These are phyloP conservation scores for Exophiala bonariae DNA, from an alignment of 2,329 filamentous ascomycete genomes.

Conservation along the genomic window DNA sequence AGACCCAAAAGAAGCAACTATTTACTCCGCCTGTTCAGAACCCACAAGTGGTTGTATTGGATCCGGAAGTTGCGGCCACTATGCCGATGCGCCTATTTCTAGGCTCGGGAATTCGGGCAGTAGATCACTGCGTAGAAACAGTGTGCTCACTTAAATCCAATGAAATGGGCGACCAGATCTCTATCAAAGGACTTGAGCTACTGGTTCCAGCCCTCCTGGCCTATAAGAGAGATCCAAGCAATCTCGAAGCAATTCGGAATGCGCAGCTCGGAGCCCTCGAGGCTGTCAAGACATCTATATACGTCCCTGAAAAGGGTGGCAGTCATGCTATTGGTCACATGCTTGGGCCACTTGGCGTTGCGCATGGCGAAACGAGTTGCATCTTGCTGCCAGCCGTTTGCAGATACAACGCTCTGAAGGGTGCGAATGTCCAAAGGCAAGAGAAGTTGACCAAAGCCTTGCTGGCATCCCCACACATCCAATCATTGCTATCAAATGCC, in stretches of 20 bases:
- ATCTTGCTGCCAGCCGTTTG: conserved; percentile 56
- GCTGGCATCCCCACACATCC: conserved; percentile 24
- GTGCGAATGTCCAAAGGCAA: conserved; percentile 43
- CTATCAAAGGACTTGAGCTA: conserved; percentile 38
- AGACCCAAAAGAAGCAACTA: conserved; percentile 1
- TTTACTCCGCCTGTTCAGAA: too few relatives aligned
- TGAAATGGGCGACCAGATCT: conserved; percentile 35
- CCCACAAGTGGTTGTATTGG: too few relatives aligned
- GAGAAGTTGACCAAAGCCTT: conserved; percentile 36
- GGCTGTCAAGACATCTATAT: conserved; percentile 42
- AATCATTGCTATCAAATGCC: conserved; percentile 28
- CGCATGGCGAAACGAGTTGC: conserved; percentile 61
- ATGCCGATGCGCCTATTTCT: conserved; percentile 58
- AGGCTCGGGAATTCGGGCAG: conserved; percentile 55
- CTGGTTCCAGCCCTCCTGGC: conserved; percentile 45
- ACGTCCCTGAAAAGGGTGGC: conserved; percentile 37
- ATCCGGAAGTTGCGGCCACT: conserved; percentile 51
- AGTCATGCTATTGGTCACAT: conserved; percentile 55
- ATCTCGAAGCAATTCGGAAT: conserved; percentile 37
- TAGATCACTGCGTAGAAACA: conserved; percentile 60
- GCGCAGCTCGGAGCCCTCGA: conserved; percentile 49
- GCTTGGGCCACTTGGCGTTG: conserved; percentile 56
- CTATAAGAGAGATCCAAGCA: conserved; percentile 36
- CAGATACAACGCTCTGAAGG: conserved; percentile 49
- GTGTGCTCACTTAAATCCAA: conserved; percentile 43